Evolutionary conservation across 2,329 filamentous ascomycete genomes (phyloP), one percentile per base, ranked within the genome.

Genomic region (Fusarium sambucinum): DNA sequence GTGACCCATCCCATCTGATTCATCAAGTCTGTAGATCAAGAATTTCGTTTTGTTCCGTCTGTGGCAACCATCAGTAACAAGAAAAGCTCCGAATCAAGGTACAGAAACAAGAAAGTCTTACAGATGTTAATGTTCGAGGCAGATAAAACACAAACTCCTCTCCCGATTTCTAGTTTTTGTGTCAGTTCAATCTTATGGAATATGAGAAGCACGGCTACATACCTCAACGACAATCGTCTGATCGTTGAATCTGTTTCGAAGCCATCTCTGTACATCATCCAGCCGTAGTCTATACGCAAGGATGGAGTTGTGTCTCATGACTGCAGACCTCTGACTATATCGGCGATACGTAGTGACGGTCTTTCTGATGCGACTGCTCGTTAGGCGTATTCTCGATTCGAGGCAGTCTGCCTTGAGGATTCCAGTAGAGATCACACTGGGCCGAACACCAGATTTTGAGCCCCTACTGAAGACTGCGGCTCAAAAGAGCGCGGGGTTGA

Each of bases 221-320:
- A 69, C 66, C 50, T 61, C 41, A 6, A 69, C 60, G 1, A 45
- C 25, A 35, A 68, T 62, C 2, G 8, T 42, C 7, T 44, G 23
- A 23, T 65, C 66, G 1, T 52, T 32, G 16, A 69, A 69, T 3
- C n/a, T 6, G 1, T 23, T 16, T 6, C 17, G 40, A 46, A 69
- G 64, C 17, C 54, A 50, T 1, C 0, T 6, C 30, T 55, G 37
- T 7, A 69, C 52, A 14, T 21, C 19, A 1, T 46, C 40, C 6
- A 8, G 27, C 14, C 66, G 60, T 14, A 68, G 25, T 12, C 19
- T 54, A 37, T 69, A 68, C 10, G 55, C 55, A 2, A 51, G 4
- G 14, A 68, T 52, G 1, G 54, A 50, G 19, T 64, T 55, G 19
- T 52, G 48, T 40, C 45, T 54, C 58, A 60, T 60, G 6, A 17